These are phyloP conservation scores for Metahyphopichia silvanorum DNA, from an alignment of 805 yeast genomes.

Conservation along the genomic window DNA sequence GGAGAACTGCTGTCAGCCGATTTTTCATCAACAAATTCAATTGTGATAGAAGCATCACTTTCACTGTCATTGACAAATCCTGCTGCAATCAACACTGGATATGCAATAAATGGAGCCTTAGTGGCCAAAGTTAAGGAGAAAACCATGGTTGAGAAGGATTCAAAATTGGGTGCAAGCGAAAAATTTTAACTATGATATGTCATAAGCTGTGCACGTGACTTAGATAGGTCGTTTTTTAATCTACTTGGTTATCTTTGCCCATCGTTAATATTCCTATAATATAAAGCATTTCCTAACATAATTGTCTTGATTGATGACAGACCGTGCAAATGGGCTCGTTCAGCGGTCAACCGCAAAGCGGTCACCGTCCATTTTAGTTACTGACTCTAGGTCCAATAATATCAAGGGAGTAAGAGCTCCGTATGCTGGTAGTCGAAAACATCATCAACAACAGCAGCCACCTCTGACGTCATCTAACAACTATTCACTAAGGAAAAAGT, in stretches of 20 bases:
- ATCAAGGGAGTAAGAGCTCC: constrained; percentile 63
- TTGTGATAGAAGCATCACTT: constrained; percentile 46
- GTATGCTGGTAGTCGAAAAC: constrained; percentile 61
- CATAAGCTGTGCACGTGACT: too few species aligned
- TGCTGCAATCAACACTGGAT: constrained; percentile 74
- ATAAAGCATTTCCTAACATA: too few species aligned
- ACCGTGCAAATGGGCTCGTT: neutral
- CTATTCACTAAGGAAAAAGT: constrained; percentile 23
- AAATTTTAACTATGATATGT: too few species aligned
- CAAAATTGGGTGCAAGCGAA: too few species aligned
- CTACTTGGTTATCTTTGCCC: too few species aligned
- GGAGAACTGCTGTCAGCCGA: constrained; percentile 41
- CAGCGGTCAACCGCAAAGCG: constrained; percentile 69
- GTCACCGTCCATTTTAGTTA: constrained; percentile 90
- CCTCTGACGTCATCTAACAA: constrained; percentile 12
- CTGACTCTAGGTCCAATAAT: constrained; percentile 69
- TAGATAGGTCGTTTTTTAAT: too few species aligned
- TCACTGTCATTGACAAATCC: constrained; percentile 57
- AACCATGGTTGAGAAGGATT: too few species aligned
- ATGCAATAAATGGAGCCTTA: constrained; percentile 82
- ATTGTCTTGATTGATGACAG: too few species aligned
- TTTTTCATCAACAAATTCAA: constrained; percentile 73
- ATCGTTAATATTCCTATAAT: too few species aligned
- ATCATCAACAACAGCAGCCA: constrained; percentile 14
- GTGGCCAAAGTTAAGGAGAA: constrained; percentile 67